Base-by-base conservation (phyloP, 1,284 basidiomycete species). In the Rhodotorula sp. region DNA sequence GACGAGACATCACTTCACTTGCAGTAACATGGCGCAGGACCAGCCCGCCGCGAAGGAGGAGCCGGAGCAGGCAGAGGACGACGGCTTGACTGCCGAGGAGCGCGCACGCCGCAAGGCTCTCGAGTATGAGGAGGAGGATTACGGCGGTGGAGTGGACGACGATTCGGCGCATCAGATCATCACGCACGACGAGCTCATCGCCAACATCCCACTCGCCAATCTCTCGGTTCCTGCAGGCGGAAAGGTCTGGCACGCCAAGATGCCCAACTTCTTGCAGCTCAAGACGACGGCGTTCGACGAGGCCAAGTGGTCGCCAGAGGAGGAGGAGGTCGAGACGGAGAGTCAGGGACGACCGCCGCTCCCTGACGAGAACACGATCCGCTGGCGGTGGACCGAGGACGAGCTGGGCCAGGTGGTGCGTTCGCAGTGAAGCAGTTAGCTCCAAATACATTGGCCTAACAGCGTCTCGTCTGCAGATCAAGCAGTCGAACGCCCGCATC, bases 381-480 rank as follows among this genome's bases (percentile, higher is more conserved):
- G 92, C 56, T 95, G 92, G 92, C 85, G 89, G 69, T 95, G 93
- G 91, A 83, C 84, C 15, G 88, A 89, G 77, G 87, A 89, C 76
- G 84, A 86, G 67, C 80, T 83, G 52, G 89, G 87, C 9, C 82
- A 86, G 75, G 87, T 88, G 76, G 91, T 91, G 76, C 81, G 88
- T 83, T 59, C 37, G 40, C 48, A 24, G 31, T 31, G 4, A 54
- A 20, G n/a, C n/a, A 34, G 20, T 28, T 15, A 63, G 59, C 66
- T 67, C 48, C 59, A 51, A 61, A 26, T 50, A 26, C 34, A 47
- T 28, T 15, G 15, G 20, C 11, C 48, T 54, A 11, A 44, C n/a
- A 26, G 30, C 26, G 24, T 28, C 16, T 15, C 56, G 46, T 26
- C 0, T 16, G 8, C 78, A 92, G 88, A 82, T 83, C 76, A 86